A percentile compares a stretch with the other conserved stretches of the same genome.
Evolutionary conservation across 148 eudicot genomes (phyloP).

Genomic region (Heliosperma pusillum): DNA sequence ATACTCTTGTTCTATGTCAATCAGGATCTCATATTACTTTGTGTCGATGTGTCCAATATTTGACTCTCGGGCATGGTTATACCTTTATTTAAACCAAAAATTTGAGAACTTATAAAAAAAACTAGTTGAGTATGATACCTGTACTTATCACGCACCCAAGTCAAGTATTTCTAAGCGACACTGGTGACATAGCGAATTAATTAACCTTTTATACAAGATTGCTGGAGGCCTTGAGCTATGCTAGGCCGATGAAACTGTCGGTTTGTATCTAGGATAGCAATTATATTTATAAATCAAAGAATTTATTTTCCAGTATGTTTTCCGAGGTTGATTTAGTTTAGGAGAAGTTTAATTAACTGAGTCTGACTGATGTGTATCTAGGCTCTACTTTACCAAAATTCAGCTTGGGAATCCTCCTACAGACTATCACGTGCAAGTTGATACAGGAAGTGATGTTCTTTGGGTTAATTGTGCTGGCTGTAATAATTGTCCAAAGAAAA

Average conservation of each 20-base stretch:
- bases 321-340: not conserved
- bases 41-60: too few relatives aligned
- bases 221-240: not conserved
- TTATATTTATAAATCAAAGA: not conserved
- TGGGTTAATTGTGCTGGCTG: constrained; percentile 86
- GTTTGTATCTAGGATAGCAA: not conserved
- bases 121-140: not conserved
- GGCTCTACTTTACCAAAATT: constrained; percentile 72
- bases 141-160: too few relatives aligned
- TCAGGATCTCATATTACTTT: too few relatives aligned
- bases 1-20: too few relatives aligned
- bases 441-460: constrained; percentile 87
- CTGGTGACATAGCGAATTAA: not conserved
- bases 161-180: too few relatives aligned
- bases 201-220: too few relatives aligned
- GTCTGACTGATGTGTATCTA: constrained; percentile 26
- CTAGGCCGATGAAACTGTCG: not conserved
- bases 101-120: not conserved
- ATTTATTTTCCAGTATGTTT: not conserved
- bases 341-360: not conserved
- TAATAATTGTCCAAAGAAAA: constrained; percentile 58
- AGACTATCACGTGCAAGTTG: constrained; percentile 75
- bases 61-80: too few relatives aligned
- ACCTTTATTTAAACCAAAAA: not conserved
- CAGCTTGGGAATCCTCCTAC: constrained; percentile 70